Evolutionary conservation across 2,329 filamentous ascomycete genomes (phyloP).

Genomic region (Trichoderma arundinaceum): DNA sequence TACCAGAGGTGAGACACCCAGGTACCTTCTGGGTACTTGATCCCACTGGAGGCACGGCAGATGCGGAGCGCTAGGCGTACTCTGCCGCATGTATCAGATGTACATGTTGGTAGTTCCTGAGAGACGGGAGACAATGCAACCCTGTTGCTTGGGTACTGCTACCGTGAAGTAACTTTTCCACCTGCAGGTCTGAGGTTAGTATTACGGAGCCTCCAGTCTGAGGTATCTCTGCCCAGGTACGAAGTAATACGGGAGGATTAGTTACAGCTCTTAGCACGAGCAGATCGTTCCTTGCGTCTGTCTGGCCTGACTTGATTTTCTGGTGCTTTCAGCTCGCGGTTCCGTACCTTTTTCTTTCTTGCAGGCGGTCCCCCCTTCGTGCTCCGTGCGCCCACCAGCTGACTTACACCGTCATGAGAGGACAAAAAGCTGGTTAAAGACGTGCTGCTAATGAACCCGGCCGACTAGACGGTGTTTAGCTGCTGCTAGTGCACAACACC

Average conservation of each 20-base stretch:
- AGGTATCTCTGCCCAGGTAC: no score
- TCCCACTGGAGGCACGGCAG: neutral
- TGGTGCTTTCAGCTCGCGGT: no score
- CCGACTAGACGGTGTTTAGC: neutral
- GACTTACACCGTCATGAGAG: slow-evolving; percentile 25
- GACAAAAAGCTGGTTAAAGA: neutral
- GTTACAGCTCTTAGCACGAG: neutral
- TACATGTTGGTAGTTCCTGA: neutral
- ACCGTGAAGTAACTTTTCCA: neutral
- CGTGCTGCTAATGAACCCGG: neutral
- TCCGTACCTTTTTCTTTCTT: no score
- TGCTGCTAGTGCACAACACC: neutral
- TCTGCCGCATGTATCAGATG: neutral
- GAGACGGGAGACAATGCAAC: neutral
- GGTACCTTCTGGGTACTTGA: slow-evolving; percentile 3
- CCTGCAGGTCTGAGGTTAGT: neutral
- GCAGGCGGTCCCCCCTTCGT: neutral
- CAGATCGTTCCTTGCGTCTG: slow-evolving; percentile 4
- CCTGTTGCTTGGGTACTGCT: neutral
- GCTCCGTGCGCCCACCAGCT: slow-evolving; percentile 20
- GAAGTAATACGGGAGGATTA: neutral
- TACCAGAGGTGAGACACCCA: neutral
- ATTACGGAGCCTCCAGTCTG: no score
- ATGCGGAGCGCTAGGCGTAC: neutral
- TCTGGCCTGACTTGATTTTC: no score